Evolutionary conservation across 768 basidiomycete genomes (phyloP).

Genomic region (Psilocybe subaeruginosa): DNA sequence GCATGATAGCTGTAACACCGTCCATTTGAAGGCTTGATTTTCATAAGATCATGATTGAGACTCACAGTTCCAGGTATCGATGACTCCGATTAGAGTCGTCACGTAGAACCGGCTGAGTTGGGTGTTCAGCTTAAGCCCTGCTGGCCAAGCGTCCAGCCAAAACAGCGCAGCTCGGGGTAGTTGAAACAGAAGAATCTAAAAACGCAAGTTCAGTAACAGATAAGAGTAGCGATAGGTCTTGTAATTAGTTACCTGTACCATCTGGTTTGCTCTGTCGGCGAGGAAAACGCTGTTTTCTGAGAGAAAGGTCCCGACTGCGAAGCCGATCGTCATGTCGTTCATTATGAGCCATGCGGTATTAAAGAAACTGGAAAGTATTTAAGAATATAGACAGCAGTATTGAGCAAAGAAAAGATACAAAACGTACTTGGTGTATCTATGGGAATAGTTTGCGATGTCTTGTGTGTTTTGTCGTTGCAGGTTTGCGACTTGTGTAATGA

Average conservation of each 20-base stretch:
- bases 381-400: background rate
- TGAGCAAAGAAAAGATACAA: background rate
- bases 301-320: conserved; percentile 71
- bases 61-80: conserved; percentile 76
- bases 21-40: too few relatives aligned
- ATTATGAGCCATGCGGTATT: conserved; percentile 89
- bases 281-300: conserved; percentile 63
- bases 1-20: conserved; percentile 16
- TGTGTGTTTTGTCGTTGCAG: conserved; percentile 38
- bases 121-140: conserved; percentile 93
- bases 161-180: conserved; percentile 42
- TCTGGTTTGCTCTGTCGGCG: conserved; percentile 36
- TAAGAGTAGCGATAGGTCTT: background rate
- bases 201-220: background rate
- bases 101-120: conserved; percentile 88
- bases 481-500: conserved; percentile 43
- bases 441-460: conserved; percentile 46
- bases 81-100: conserved; percentile 66
- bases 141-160: conserved; percentile 97
- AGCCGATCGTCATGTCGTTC: conserved; percentile 89
- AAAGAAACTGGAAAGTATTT: conserved; percentile 68
- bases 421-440: conserved; percentile 69
- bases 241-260: conserved; percentile 41
- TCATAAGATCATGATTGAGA: background rate
- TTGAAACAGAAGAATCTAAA: conserved; percentile 37